Evolutionary conservation across 345 rosid genomes (phyloP).

Genomic region (Citrus sp.): DNA sequence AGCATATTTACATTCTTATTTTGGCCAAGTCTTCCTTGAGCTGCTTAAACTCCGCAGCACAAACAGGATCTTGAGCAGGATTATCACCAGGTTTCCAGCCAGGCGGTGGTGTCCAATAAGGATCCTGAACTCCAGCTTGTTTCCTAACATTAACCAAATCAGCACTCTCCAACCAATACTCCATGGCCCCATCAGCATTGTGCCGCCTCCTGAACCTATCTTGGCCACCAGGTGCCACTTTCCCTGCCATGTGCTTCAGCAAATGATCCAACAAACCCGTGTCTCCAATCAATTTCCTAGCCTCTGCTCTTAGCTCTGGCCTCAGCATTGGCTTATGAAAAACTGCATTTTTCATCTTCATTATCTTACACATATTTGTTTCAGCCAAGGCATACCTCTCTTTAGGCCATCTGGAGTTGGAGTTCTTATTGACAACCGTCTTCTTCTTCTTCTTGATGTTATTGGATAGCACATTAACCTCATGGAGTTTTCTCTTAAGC

Average conservation of each 20-base stretch:
- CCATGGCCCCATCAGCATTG: slow-evolving; percentile 94
- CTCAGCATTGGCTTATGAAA: slow-evolving; percentile 68
- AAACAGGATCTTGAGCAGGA: slow-evolving; percentile 75
- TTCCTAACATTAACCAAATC: slow-evolving; percentile 62
- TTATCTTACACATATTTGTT: slow-evolving; percentile 73
- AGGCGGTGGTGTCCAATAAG: slow-evolving; percentile 91
- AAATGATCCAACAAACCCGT: slow-evolving; percentile 93
- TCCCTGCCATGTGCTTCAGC: slow-evolving; percentile 94
- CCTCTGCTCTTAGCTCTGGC: slow-evolving; percentile 66
- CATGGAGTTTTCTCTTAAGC: slow-evolving; percentile 42
- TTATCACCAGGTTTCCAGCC: slow-evolving; percentile 91
- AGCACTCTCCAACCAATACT: slow-evolving; percentile 89
- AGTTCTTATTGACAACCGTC: slow-evolving; percentile 21
- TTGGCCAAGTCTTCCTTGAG: slow-evolving; percentile 43
- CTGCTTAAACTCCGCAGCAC: slow-evolving; percentile 59
- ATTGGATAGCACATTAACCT: slow-evolving; percentile 27
- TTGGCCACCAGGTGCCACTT: slow-evolving; percentile 83
- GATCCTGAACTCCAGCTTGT: slow-evolving; percentile 83
- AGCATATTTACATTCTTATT: slow-evolving; percentile 35
- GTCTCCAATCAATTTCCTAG: slow-evolving; percentile 90
- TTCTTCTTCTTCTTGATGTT: slow-evolving; percentile 28
- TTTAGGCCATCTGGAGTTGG: slow-evolving; percentile 70
- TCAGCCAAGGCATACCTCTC: slow-evolving; percentile 83
- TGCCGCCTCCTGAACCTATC: slow-evolving; percentile 87
- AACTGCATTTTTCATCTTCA: slow-evolving; percentile 77